These are phyloP conservation scores for Strigomonas culicis DNA, from an alignment of 208 protist species.

Conservation along the genomic window DNA sequence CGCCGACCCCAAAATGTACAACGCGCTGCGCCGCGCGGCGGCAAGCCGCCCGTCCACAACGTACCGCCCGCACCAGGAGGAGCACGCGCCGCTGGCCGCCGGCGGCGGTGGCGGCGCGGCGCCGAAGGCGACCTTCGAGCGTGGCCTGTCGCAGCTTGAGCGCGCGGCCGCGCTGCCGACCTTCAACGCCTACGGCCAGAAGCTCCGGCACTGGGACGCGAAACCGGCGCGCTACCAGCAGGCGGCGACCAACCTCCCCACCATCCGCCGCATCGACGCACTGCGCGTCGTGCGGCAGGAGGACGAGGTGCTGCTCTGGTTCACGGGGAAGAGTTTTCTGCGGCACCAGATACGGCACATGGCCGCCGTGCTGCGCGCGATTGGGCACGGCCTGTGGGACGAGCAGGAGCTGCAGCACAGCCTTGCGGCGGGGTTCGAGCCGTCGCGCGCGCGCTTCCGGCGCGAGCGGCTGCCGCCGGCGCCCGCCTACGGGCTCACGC, in stretches of 20 bases:
- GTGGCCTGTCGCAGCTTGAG: constrained; percentile 56
- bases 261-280: constrained; percentile 75
- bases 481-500: constrained; percentile 73
- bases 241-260: constrained; percentile 71
- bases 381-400: constrained; percentile 77
- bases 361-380: constrained; percentile 78
- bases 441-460: constrained; percentile 65
- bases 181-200: constrained; percentile 82
- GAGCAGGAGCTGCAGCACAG: constrained; percentile 75
- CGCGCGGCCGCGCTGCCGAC: constrained; percentile 73
- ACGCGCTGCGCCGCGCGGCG: constrained; percentile 70
- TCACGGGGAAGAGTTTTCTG: constrained; percentile 78
- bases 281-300: constrained; percentile 84
- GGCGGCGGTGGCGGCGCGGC: constrained; percentile 28
- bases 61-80: background rate
- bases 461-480: constrained; percentile 70
- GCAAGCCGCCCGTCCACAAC: constrained; percentile 3
- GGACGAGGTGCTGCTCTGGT: constrained; percentile 87
- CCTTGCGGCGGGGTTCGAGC: constrained; percentile 65
- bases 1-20: constrained; percentile 83
- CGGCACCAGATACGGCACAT: constrained; percentile 88
- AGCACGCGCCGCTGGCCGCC: background rate
- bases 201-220: constrained; percentile 50
- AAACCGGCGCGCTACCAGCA: constrained; percentile 64
- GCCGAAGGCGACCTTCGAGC: constrained; percentile 55